Base-by-base conservation (phyloP, 2,329 filamentous ascomycete genomes). In the Penicillium griseofulvum region DNA sequence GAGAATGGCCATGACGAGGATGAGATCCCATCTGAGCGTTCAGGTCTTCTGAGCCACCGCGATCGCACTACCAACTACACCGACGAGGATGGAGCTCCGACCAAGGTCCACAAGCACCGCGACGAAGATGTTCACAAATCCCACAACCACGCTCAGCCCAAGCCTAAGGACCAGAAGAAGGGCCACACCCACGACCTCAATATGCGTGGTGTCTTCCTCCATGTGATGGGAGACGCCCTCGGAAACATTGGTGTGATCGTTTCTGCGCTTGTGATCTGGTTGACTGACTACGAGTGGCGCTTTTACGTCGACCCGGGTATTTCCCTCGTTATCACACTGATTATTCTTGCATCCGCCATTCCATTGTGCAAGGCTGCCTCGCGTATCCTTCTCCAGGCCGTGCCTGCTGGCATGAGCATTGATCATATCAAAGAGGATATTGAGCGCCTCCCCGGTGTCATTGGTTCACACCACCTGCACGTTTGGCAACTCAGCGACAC, bases 401-500 rank as follows among this genome's bases (percentile, higher is more conserved):
- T 94, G 0, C 94, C 94, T 0, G 87, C 91, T 56, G 89, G 93
- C 51, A 87, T 99, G 65, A 87, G 87, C 64, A 85, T 97, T 54
- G 88, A 92, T 61, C 90, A 97, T 56, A 93, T 99, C 73, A 89
- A 91, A 63, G 87, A 93, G 62, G 94, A 99, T 71, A 96, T 99
- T 51, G 85, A 92, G 69, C 78, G 83, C 16, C 84, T 99, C 6
- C 88, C 89, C 0, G 92, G 92, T 39, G 89, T 99, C 45, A 80
- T 94, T 58, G 91, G 89, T 71, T 96, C 91, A 69, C 94, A 99
- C 75, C 93, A 99, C 72, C 82, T 99, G 22, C 94, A 99, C 71
- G 91, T 99, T 59, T 99, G 94, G 94, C 93, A 97, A 74, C 83
- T 99, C 33, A 96, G 89, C 16, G 93, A 97, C 70, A 94, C 91